phyloP scores from a whole-genome alignment of 164 flowering plant genomes.

The Magnolia sinica region DNA sequence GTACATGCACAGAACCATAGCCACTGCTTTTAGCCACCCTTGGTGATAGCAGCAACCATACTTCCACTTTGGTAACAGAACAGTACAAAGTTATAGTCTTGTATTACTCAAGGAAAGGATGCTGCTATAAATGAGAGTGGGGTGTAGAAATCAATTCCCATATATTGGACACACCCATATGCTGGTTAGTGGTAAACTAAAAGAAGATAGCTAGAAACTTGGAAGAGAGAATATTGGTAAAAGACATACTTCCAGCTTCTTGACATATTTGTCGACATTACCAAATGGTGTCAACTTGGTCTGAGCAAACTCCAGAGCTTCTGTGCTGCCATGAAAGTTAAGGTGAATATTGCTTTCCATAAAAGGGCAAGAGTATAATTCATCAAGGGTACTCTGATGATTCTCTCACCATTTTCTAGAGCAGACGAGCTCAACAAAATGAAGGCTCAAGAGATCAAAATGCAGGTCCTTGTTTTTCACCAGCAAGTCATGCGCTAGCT shows the following conservation, averaged over 20 bases:
- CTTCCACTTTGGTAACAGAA: not conserved
- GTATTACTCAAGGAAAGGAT: not conserved
- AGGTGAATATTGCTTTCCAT: constrained; percentile 10
- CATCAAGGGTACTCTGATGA: not conserved
- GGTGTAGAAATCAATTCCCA: not conserved
- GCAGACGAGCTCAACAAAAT: constrained; percentile 84
- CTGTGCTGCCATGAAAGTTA: constrained; percentile 63
- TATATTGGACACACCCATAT: no score
- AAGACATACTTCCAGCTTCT: constrained; percentile 75
- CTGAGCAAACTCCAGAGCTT: constrained; percentile 92
- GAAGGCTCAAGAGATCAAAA: constrained; percentile 94
- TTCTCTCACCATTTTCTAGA: constrained; percentile 67
- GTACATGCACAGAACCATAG: not conserved
- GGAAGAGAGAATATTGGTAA: not conserved
- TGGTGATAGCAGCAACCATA: no score
- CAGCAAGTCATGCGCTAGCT: constrained; percentile 61
- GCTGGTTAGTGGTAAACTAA: not conserved
- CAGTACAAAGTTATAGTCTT: not conserved
- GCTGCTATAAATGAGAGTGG: not conserved
- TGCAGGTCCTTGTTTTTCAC: constrained; percentile 82
- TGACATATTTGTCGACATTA: constrained; percentile 61
- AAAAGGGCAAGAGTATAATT: not conserved
- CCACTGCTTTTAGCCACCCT: not conserved
- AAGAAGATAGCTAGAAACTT: not conserved
- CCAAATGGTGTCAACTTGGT: constrained; percentile 78